Conservation (phyloP, 2,329 filamentous ascomycete genomes). For the Hypoxylon sp. region DNA sequence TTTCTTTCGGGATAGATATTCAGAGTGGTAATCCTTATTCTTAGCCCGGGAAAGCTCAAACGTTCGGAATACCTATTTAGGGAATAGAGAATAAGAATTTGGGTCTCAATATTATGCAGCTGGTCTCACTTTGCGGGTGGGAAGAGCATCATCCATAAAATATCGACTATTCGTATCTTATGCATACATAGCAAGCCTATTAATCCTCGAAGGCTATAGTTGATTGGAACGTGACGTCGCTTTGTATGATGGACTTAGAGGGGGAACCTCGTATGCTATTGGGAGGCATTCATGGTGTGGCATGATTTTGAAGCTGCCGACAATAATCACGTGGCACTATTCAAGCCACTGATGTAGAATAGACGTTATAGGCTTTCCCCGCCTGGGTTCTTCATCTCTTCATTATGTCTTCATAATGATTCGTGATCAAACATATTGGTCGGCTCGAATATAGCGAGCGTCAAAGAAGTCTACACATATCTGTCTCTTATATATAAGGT, state of each 20-base stretch:
- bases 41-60: neutral
- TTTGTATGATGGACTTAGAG: neutral
- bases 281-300: constrained; percentile 8
- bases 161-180: neutral
- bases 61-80: neutral
- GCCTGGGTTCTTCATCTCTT: neutral
- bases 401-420: neutral
- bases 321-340: constrained; percentile 2
- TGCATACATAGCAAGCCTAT: neutral
- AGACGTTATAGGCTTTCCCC: constrained; percentile 5
- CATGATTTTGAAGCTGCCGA: constrained; percentile 4
- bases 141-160: neutral
- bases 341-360: constrained; percentile 7
- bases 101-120: neutral
- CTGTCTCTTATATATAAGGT: neutral
- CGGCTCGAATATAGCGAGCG: neutral
- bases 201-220: neutral
- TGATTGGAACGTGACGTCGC: neutral
- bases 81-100: neutral
- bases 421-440: neutral
- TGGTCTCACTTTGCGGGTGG: neutral
- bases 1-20: neutral
- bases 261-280: constrained; percentile 12
- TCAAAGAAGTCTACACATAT: neutral
- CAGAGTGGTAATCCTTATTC: too few species aligned